Conservation (phyloP, 1,284 basidiomycete genomes). For the Ceratobasidium sp. region DNA sequence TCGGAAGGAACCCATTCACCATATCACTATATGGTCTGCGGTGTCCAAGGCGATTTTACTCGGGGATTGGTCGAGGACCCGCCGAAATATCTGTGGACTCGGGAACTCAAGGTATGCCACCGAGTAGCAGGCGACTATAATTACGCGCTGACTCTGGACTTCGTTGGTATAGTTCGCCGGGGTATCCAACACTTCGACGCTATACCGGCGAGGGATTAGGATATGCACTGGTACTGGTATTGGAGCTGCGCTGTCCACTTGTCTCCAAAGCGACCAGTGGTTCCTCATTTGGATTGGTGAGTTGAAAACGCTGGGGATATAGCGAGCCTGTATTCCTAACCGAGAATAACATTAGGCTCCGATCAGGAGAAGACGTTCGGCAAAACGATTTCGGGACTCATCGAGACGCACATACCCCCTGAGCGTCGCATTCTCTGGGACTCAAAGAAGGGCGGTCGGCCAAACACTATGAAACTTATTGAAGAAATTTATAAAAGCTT, state of each 20-base stretch:
- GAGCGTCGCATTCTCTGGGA: conserved; percentile 80
- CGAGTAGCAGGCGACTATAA: conserved; percentile 85
- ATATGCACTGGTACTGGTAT: conserved; percentile 84
- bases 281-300: conserved; percentile 77
- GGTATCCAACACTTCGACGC: conserved; percentile 79
- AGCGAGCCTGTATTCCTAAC: neutral
- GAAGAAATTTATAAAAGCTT: conserved; percentile 74
- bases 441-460: conserved; percentile 74
- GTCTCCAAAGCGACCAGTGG: conserved; percentile 59
- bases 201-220: conserved; percentile 80
- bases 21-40: conserved; percentile 81
- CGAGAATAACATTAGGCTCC: conserved; percentile 54
- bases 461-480: conserved; percentile 80
- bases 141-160: conserved; percentile 42
- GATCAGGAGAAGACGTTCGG: conserved; percentile 69
- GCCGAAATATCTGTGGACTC: conserved; percentile 76
- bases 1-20: conserved; percentile 77
- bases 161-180: conserved; percentile 71
- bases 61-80: conserved; percentile 75
- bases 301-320: conserved; percentile 58
- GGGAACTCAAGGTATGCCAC: conserved; percentile 72
- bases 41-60: conserved; percentile 84
- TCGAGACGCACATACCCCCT: conserved; percentile 71
- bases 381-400: conserved; percentile 76
- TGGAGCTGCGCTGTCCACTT: conserved; percentile 76